phyloP scores from a whole-genome alignment of 441 rosid species.

The Populus trichocarpa region DNA sequence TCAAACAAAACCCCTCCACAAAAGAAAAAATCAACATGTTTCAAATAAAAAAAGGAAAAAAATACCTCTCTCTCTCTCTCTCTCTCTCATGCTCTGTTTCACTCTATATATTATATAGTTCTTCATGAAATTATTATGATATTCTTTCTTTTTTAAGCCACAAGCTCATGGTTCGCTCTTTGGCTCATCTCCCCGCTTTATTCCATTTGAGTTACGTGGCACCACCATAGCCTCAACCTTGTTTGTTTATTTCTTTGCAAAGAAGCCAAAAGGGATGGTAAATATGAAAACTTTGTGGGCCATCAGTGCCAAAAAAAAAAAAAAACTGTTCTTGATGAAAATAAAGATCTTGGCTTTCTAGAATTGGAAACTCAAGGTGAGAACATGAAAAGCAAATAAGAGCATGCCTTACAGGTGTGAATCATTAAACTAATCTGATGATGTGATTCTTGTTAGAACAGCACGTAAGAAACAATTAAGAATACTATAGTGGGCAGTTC shows the following conservation, averaged over 20 bases:
- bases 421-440: neutral
- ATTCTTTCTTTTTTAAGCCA: conserved; percentile 21
- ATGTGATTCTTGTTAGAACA: neutral
- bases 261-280: conserved; percentile 11
- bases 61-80: neutral
- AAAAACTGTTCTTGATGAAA: neutral
- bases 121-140: conserved; percentile 12
- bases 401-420: neutral
- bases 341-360: neutral
- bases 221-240: conserved; percentile 33
- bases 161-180: conserved; percentile 20
- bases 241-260: neutral
- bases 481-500: neutral
- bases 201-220: conserved; percentile 57
- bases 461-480: neutral
- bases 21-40: conserved; percentile 18
- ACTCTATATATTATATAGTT: neutral
- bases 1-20: conserved; percentile 18
- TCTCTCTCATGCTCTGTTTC: neutral
- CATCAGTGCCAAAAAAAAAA: conserved; percentile 14
- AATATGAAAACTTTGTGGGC: conserved; percentile 27
- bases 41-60: conserved; percentile 14
- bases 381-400: neutral
- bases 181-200: conserved; percentile 47
- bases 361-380: neutral